These are phyloP conservation scores for Apiotrichum gamsii DNA, from an alignment of 1,284 basidiomycete species.

Conservation along the genomic window DNA sequence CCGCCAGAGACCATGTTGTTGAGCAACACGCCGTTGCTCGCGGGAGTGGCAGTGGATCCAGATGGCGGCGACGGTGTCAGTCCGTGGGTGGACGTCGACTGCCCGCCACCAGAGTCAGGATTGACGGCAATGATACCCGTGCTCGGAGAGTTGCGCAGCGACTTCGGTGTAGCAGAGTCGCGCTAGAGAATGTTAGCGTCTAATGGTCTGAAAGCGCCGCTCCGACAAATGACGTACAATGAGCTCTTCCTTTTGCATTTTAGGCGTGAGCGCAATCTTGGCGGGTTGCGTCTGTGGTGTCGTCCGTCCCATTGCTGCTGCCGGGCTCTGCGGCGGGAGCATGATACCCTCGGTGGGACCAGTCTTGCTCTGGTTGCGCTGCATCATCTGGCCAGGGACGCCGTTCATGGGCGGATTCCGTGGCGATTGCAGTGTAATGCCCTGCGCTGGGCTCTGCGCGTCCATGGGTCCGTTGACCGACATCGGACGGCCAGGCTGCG, in stretches of 20 bases:
- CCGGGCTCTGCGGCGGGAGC: conserved; percentile 41
- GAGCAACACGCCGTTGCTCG: conserved; percentile 3
- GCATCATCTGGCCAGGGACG: conserved; percentile 22
- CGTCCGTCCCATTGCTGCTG: conserved; percentile 19
- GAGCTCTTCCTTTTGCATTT: conserved; percentile 26
- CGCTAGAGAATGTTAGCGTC: conserved; percentile 15
- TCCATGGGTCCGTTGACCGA: conserved; percentile 12
- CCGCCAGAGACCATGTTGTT: conserved; percentile 6
- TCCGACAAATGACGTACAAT: conserved; percentile 25
- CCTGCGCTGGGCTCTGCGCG: conserved; percentile 13
- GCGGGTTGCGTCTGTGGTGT: conserved; percentile 25
- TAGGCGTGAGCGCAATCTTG: conserved; percentile 14
- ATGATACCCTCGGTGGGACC: conserved; percentile 27
- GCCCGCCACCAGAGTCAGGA: conserved; percentile 10
- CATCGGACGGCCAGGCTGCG: conserved; percentile 5
- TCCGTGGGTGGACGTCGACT: conserved; percentile 18
- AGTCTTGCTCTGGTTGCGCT: conserved; percentile 36
- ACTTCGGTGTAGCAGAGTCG: conserved; percentile 38
- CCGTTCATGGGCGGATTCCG: conserved; percentile 12
- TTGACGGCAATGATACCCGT: conserved; percentile 18
- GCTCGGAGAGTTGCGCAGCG: conserved; percentile 37
- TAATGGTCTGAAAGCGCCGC: too few relatives aligned
- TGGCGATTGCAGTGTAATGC: conserved; percentile 7
- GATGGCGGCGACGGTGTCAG: conserved; percentile 32
- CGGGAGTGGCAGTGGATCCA: conserved; percentile 19